Conservation (phyloP, 2,329 filamentous ascomycete species). For the Lasiodiplodia theobromae region DNA sequence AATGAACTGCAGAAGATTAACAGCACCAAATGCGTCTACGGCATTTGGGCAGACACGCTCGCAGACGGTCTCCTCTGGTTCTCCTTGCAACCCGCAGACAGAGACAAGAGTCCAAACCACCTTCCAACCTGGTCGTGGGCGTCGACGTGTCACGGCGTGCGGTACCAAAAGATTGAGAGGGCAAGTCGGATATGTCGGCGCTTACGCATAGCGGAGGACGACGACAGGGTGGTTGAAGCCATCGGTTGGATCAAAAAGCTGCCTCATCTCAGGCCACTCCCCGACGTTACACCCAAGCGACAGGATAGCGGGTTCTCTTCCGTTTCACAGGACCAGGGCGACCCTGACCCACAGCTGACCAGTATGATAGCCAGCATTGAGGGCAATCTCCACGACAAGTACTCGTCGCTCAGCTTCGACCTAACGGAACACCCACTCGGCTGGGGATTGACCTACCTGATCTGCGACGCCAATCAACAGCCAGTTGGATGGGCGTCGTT, state of each 20-base stretch:
- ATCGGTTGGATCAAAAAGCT: conserved; percentile 13
- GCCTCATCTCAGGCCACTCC: neutral
- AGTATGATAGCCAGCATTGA: conserved; percentile 5
- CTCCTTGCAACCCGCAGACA: conserved; percentile 31
- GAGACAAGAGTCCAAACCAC: conserved; percentile 28
- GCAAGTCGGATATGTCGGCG: conserved; percentile 34
- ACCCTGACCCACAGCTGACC: conserved; percentile 2
- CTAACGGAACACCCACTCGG: conserved; percentile 15
- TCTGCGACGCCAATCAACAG: conserved; percentile 1
- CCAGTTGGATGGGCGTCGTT: conserved; percentile 33
- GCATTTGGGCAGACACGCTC: conserved; percentile 36
- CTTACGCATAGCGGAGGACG: conserved; percentile 30
- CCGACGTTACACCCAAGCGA: conserved; percentile 14
- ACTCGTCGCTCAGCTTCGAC: conserved; percentile 16
- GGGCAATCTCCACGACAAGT: conserved; percentile 8
- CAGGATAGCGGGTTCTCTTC: conserved; percentile 14
- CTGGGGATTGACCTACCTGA: conserved; percentile 15
- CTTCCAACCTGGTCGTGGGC: conserved; percentile 38
- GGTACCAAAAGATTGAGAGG: conserved; percentile 35
- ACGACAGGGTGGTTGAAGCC: conserved; percentile 2
- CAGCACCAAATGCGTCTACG: conserved; percentile 32
- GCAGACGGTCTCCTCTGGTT: conserved; percentile 38
- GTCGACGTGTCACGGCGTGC: conserved; percentile 35
- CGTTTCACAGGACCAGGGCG: conserved; percentile 2
- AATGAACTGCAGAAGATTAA: conserved; percentile 30